Conservation (phyloP, 106 monocot genomes). For the Acanthochlamys bracteata region DNA sequence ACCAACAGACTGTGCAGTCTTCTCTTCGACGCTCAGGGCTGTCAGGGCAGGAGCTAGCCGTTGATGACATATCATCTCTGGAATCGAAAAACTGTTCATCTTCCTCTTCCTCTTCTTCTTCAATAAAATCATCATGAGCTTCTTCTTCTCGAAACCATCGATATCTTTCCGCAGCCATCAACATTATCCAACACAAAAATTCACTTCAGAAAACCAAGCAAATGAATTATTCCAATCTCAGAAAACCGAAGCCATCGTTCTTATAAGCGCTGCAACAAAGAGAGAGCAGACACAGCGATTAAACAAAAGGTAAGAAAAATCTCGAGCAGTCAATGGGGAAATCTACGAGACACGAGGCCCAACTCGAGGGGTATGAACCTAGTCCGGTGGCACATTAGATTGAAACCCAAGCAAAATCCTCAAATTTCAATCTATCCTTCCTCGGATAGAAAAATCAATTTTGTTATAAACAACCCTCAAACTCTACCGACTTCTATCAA, state of each 20-base stretch:
- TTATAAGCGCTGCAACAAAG: not conserved
- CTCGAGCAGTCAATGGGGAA: conserved; percentile 19
- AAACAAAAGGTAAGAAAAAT: conserved; percentile 10
- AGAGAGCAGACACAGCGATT: not conserved
- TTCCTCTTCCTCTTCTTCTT: conserved; percentile 13
- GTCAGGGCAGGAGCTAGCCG: conserved; percentile 21
- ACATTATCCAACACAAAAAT: not conserved
- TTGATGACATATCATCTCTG: conserved; percentile 57
- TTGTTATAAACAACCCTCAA: not conserved
- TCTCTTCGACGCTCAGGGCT: not conserved
- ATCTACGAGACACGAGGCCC: conserved; percentile 17
- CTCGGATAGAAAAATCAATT: too few relatives aligned
- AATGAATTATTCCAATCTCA: conserved; percentile 1
- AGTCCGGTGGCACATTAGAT: conserved; percentile 2
- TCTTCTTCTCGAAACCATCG: not conserved
- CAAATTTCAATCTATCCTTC: too few relatives aligned
- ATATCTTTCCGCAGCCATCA: conserved; percentile 3
- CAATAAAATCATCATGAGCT: not conserved
- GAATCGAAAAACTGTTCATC: conserved; percentile 66
- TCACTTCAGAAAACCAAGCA: conserved; percentile 11
- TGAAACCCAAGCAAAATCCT: not conserved
- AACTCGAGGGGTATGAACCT: conserved; percentile 17
- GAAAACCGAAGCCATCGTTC: not conserved
- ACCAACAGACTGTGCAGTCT: conserved; percentile 10
- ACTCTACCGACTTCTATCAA: not conserved